Base-by-base conservation (phyloP, 75 land plant genomes). In the Cunninghamia lanceolata region DNA sequence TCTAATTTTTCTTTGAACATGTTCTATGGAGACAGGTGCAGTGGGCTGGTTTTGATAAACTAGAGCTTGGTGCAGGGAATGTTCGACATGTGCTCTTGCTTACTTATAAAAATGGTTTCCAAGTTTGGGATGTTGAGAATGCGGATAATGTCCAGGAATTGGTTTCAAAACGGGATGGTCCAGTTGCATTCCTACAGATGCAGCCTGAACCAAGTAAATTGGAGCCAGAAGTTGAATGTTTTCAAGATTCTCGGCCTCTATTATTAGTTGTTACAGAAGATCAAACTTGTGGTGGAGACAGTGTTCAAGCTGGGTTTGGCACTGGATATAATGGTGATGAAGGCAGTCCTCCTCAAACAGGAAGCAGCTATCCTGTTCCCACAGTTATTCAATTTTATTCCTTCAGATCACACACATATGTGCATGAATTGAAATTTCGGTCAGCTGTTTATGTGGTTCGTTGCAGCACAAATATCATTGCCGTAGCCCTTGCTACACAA, bases 51-150 rank as follows among this genome's bases (percentile, higher is more conserved):
- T 95, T 97, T 89, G 99, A 96, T 88, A 93, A 71, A 75, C 78
- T 97, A 82, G 99, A 97, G 86, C 86, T 94, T 75, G 89, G 90
- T 82, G 88, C 93, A 70, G 91, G 92, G 59, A 77, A 88, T 75
- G 83, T 87, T 84, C 93, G 85, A 16, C 90, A 85, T 70, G 96
- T 97, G 71, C 92, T 97, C 13, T 87, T 97, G 30, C 91, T 96
- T 56, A 94, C 98, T 28, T 97, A 97, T 86, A 70, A 83, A 8
- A 94, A 93, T 88, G 99, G 99, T 6, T 97, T 97, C 84, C 99
- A 97, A 94, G 95, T 97, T 25, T 90, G 95, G 91, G 98, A 97
- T 88, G 95, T 97, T 38, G 94, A 95, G n/a, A 96, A 97, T 89
- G 95, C 99, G 16, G 90, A 92, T 74, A 88, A 93, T 88, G 92